Base-by-base conservation (phyloP, 805 yeast genomes). In the Saturnispora mendoncae region DNA sequence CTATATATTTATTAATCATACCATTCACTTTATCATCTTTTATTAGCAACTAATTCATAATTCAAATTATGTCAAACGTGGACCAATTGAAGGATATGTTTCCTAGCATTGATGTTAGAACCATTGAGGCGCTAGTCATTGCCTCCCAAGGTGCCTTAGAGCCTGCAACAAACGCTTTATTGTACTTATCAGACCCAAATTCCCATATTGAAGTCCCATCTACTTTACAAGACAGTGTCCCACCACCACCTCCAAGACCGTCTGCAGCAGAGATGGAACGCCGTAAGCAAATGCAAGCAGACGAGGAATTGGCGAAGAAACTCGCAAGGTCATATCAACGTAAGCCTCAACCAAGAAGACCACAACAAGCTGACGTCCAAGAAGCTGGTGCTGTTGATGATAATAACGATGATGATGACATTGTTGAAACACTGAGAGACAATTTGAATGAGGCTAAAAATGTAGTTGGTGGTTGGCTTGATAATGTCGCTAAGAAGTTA, bases 151-250 rank as follows among this genome's bases (percentile, higher is more conserved):
- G 94, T 23, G 68, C 72, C 36, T 58, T 85, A 33, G 96, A 86
- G 51, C 79, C 84, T 1, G 94, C 96, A 1, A 90, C 90, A 66
- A 83, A 81, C 58, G 97, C 96, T 0, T 66, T 88, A 52, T 66
- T 90, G 45, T 85, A 74, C 51, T 63, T 85, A 41, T 78, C 84
- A 14, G 96, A 88, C 60, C 90, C 90, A 8, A 57, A 68, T 3
- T 68, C 69, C 46, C 70, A 70, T 46, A 76, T 80, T 12, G 74
- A 71, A 46, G 66, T 74, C 36, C 76, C 74, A 23, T 49, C 51
- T 9, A 30, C 28, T 13, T 19, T 18, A 4, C 19, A 20, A 5
- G 36, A 27, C 7, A 32, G 28, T 23, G 26, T 23, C 46, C 60
- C 61, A 19, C 45, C 47, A 29, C 50, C 48, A 27, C 66, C 68